Percentiles rank a stretch among this genome's conserved stretches.
Conservation (phyloP, 176 grass and related monocot species). For the Leersia perrieri region DNA sequence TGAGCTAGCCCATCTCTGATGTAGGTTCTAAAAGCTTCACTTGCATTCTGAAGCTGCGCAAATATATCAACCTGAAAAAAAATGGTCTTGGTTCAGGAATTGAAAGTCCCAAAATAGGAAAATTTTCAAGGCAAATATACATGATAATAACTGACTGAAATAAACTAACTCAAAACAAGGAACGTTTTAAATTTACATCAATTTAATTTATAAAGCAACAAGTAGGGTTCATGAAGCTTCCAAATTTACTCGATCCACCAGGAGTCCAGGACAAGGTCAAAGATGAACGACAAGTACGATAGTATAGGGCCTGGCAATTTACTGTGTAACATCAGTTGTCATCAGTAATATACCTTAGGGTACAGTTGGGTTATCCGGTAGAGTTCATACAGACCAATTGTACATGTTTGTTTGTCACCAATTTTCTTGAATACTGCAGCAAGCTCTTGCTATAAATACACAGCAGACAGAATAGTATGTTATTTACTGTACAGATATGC, state of each 20-base stretch:
- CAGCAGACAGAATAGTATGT: not conserved
- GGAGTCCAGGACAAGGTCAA: not conserved
- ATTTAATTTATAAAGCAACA: not conserved
- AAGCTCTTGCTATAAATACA: constrained; percentile 85
- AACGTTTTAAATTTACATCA: not conserved
- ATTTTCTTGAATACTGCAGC: constrained; percentile 99
- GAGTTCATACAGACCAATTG: constrained; percentile 92
- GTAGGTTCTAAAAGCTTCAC: constrained; percentile 98
- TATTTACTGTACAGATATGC: not conserved
- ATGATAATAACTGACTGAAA: not conserved
- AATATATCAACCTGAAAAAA: constrained; percentile 92
- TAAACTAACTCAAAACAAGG: not conserved
- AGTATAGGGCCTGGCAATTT: not conserved
- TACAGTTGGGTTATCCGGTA: constrained; percentile 97
- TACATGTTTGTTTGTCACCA: constrained; percentile 96
- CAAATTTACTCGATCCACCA: not conserved
- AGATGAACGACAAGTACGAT: not conserved
- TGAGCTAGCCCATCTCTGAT: constrained; percentile 94
- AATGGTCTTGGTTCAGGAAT: constrained; percentile 4
- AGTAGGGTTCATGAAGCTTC: not conserved
- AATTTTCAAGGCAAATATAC: not conserved
- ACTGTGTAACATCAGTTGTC: not conserved
- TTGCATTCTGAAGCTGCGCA: constrained; percentile 98
- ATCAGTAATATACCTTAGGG: constrained; percentile 67
- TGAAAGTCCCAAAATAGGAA: not conserved